Evolutionary conservation across 2,329 filamentous ascomycete species (phyloP).

Genomic region (Neocucurbitaria cava): DNA sequence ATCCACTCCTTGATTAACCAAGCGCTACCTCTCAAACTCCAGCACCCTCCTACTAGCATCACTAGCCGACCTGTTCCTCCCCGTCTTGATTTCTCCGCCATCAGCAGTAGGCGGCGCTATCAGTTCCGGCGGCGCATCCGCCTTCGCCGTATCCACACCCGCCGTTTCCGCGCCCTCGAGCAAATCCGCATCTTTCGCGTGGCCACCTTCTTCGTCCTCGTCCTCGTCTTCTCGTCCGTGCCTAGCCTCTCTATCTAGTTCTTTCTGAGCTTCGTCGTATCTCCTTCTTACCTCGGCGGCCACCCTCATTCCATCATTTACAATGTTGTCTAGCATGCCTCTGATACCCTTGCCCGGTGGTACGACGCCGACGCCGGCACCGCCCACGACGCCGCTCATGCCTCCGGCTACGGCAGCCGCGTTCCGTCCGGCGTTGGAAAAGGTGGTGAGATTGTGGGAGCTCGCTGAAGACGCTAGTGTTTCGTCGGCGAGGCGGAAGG

Average conservation of each 20-base stretch:
- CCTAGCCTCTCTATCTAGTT: conserved; percentile 79
- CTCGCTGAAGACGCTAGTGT: conserved; percentile 59
- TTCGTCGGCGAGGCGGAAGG: conserved; percentile 83
- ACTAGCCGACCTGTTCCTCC: conserved; percentile 39
- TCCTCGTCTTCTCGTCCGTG: conserved; percentile 64
- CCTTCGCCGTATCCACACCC: conserved; percentile 46
- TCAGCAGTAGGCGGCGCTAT: conserved; percentile 26
- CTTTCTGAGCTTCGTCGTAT: conserved; percentile 94
- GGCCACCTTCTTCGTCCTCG: conserved; percentile 67
- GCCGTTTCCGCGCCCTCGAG: conserved; percentile 59
- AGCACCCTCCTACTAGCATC: conserved; percentile 46
- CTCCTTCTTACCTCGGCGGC: conserved; percentile 88
- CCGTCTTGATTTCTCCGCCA: conserved; percentile 35
- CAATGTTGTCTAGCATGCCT: conserved; percentile 95
- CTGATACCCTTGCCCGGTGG: conserved; percentile 77
- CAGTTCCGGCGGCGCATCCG: conserved; percentile 20
- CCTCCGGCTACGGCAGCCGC: conserved; percentile 50
- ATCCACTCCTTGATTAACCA: conserved; percentile 4
- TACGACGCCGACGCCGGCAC: conserved; percentile 60
- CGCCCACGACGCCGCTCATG: conserved; percentile 54
- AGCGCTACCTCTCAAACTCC: conserved; percentile 47
- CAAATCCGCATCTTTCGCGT: conserved; percentile 53
- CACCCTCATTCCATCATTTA: conserved; percentile 95
- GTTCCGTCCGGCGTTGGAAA: conserved; percentile 69
- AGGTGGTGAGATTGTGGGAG: conserved; percentile 81